phyloP scores from a whole-genome alignment of 495 filamentous ascomycete genomes.

The Copromyces sp. region DNA sequence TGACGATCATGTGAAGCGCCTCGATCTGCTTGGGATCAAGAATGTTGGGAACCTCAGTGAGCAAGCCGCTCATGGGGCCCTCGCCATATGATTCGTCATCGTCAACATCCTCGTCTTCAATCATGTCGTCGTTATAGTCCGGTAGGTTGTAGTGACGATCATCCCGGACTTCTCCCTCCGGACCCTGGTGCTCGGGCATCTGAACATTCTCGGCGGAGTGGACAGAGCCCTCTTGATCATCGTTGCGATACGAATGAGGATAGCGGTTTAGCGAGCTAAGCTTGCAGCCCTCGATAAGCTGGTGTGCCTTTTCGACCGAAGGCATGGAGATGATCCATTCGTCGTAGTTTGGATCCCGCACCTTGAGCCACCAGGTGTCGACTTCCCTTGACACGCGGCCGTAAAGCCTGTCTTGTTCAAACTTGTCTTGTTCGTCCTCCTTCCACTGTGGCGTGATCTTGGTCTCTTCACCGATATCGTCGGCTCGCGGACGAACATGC shows the following conservation, averaged over 20 bases:
- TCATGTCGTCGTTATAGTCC: slow-evolving; percentile 37
- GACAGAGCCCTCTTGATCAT: slow-evolving; percentile 57
- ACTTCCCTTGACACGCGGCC: slow-evolving; percentile 47
- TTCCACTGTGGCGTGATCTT: slow-evolving; percentile 32
- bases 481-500: slow-evolving; percentile 20
- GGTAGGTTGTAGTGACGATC: slow-evolving; percentile 23
- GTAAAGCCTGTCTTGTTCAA: slow-evolving; percentile 40
- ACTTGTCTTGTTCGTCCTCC: slow-evolving; percentile 36
- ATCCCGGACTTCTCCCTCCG: slow-evolving; percentile 37
- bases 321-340: slow-evolving; percentile 44
- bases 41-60: slow-evolving; percentile 91
- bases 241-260: slow-evolving; percentile 38
- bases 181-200: slow-evolving; percentile 35
- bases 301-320: slow-evolving; percentile 39
- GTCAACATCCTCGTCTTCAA: slow-evolving; percentile 65
- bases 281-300: slow-evolving; percentile 39
- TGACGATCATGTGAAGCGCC: slow-evolving; percentile 87
- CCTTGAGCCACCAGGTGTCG: slow-evolving; percentile 46
- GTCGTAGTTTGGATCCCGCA: slow-evolving; percentile 42
- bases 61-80: slow-evolving; percentile 71
- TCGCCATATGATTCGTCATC: slow-evolving; percentile 76
- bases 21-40: slow-evolving; percentile 89
- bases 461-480: slow-evolving; percentile 20
- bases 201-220: slow-evolving; percentile 23
- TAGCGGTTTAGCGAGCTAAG: slow-evolving; percentile 37